Evolutionary conservation across 768 basidiomycete species (phyloP).

Genomic region (Leccinum boreale): DNA sequence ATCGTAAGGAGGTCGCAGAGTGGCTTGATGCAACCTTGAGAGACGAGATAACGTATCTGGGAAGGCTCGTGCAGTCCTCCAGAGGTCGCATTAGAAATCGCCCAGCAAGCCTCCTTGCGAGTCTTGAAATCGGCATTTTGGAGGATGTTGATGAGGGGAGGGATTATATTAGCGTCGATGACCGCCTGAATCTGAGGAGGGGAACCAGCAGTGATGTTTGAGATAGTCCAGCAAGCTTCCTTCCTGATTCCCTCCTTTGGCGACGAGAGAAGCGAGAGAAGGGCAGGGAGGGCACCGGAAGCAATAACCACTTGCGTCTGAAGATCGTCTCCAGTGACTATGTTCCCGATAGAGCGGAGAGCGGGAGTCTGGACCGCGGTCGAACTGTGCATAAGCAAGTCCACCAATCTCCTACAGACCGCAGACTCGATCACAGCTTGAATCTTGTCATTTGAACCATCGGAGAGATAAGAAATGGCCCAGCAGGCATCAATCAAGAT

Average conservation of each 20-base stretch:
- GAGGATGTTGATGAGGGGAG: slow-evolving; percentile 97
- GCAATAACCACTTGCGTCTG: slow-evolving; percentile 99
- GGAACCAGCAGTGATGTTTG: slow-evolving; percentile 96
- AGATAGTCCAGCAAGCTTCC: slow-evolving; percentile 99
- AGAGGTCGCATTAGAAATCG: slow-evolving; percentile 97
- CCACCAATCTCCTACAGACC: slow-evolving; percentile 95
- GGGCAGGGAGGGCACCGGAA: slow-evolving; percentile 92
- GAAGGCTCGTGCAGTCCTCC: slow-evolving; percentile 95
- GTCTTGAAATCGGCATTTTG: slow-evolving; percentile 99
- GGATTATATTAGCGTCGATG: slow-evolving; percentile 97
- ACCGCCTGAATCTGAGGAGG: slow-evolving; percentile 96
- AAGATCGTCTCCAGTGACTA: slow-evolving; percentile 98
- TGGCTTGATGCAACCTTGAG: slow-evolving; percentile 98
- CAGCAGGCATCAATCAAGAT: slow-evolving; percentile 99
- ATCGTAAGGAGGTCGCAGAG: slow-evolving; percentile 93
- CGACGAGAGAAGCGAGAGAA: slow-evolving; percentile 88
- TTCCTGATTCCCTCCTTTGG: slow-evolving; percentile 99
- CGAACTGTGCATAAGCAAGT: slow-evolving; percentile 92
- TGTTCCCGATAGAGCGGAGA: slow-evolving; percentile 97
- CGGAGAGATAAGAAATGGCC: slow-evolving; percentile 99
- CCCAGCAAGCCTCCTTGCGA: slow-evolving; percentile 99
- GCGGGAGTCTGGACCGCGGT: slow-evolving; percentile 98
- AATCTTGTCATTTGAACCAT: slow-evolving; percentile 99
- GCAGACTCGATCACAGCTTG: slow-evolving; percentile 99
- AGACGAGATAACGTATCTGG: slow-evolving; percentile 97